These are phyloP conservation scores for Wickerhamomyces pijperi DNA, from an alignment of 805 yeast genomes.

Conservation along the genomic window DNA sequence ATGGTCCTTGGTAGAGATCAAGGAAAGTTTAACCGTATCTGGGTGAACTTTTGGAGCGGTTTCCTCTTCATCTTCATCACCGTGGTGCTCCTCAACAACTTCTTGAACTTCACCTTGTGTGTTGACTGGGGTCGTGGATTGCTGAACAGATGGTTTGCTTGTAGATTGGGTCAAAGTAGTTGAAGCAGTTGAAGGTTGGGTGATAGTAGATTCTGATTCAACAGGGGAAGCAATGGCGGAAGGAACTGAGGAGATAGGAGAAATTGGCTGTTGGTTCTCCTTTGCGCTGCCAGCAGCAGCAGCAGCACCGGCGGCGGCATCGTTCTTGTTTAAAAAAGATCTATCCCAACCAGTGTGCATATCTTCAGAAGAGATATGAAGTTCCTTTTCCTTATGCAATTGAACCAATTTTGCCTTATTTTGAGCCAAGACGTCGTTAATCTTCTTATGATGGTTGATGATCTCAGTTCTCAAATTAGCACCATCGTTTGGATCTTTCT, in stretches of 20 bases:
- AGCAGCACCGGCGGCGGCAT: no score
- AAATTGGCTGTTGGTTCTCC: no score
- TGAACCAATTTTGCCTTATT: conserved; percentile 58
- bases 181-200: conserved; percentile 4
- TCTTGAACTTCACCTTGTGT: no score
- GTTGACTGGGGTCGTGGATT: no score
- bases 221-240: not conserved
- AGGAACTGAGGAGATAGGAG: not conserved
- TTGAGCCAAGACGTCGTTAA: conserved; percentile 52
- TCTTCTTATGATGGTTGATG: conserved; percentile 55
- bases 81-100: not conserved
- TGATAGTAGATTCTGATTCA: conserved; percentile 8
- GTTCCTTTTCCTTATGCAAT: conserved; percentile 57
- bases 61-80: conserved; percentile 13
- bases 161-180: not conserved
- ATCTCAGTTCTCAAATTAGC: conserved; percentile 26
- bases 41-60: conserved; percentile 8
- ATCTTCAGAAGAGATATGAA: conserved; percentile 82
- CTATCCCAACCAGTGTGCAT: conserved; percentile 86
- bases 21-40: conserved; percentile 35
- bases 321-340: conserved; percentile 65
- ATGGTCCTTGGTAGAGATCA: conserved; percentile 38
- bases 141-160: not conserved
- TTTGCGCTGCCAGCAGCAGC: conserved; percentile 3
- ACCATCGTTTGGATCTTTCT: conserved; percentile 31